Conservation (phyloP, 345 rosid genomes). For the Eucalyptus curtisii region DNA sequence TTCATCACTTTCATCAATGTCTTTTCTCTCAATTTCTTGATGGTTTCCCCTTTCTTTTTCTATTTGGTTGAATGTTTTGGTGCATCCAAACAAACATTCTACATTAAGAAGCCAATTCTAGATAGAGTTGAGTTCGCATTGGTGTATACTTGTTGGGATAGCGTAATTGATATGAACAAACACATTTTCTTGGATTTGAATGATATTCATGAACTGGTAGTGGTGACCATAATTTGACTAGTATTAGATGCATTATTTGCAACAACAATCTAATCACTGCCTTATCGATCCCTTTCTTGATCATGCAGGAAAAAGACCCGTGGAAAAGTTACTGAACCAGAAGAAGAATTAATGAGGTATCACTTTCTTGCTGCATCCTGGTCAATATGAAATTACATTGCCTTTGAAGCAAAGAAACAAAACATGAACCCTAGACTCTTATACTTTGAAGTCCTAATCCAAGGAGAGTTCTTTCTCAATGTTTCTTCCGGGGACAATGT, state of each 20-base stretch:
- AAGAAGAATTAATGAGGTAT: conserved; percentile 78
- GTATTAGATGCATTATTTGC: neutral
- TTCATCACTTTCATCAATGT: neutral
- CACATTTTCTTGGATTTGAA: neutral
- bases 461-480: neutral
- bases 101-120: neutral
- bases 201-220: neutral
- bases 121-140: neutral
- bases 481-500: neutral
- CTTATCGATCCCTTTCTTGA: neutral
- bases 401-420: neutral
- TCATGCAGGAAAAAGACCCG: conserved; percentile 25
- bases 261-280: neutral
- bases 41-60: neutral
- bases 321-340: conserved; percentile 16
- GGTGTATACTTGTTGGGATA: neutral
- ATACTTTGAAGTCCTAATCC: neutral
- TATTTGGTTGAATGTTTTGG: neutral
- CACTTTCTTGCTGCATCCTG: neutral
- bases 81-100: neutral
- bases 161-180: neutral
- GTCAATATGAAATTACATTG: neutral
- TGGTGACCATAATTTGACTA: neutral
- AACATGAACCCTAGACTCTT: neutral
- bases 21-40: neutral